A percentile compares a stretch with the other conserved stretches of the same genome.
Conservation (phyloP, 139 green algal species). For the Limnomonas spitsbergensis region DNA sequence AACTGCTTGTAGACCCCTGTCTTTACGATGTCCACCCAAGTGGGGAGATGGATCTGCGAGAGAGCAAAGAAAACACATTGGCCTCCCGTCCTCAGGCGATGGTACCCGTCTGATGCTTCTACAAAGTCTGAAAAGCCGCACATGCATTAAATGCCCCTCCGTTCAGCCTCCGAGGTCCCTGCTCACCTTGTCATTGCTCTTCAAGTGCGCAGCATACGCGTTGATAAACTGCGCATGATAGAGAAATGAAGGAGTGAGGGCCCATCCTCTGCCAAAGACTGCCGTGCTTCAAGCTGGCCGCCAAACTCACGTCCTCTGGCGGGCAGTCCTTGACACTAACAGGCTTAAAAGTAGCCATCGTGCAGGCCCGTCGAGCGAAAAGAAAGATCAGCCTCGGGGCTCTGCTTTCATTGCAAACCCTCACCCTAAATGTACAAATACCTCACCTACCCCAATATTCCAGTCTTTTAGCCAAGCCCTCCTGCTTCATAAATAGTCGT, state of each 20-base stretch:
- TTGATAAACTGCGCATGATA: conserved; percentile 81
- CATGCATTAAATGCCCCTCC: no score
- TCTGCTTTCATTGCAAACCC: no score
- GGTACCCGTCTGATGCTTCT: no score
- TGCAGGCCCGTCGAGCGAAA: not conserved
- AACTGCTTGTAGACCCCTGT: conserved; percentile 95
- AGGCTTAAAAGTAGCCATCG: conserved; percentile 26
- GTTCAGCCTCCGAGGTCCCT: not conserved
- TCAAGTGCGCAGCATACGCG: conserved; percentile 92
- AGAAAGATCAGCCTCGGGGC: no score
- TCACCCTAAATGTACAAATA: no score
- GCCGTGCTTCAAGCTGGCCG: no score
- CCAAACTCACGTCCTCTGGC: conserved; percentile 26
- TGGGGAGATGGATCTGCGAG: conserved; percentile 85
- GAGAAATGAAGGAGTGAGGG: no score
- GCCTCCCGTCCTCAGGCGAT: no score
- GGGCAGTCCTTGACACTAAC: conserved; percentile 45
- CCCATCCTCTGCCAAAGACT: no score
- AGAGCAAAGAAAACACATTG: not conserved
- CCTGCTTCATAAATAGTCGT: no score
- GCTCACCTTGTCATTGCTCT: conserved; percentile 92
- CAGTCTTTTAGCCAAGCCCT: no score
- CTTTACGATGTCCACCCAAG: conserved; percentile 97
- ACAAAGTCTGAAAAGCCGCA: not conserved
- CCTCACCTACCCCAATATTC: no score